Evolutionary conservation across 78 protist genomes (phyloP).

Genomic region (Ministeria vibrans): DNA sequence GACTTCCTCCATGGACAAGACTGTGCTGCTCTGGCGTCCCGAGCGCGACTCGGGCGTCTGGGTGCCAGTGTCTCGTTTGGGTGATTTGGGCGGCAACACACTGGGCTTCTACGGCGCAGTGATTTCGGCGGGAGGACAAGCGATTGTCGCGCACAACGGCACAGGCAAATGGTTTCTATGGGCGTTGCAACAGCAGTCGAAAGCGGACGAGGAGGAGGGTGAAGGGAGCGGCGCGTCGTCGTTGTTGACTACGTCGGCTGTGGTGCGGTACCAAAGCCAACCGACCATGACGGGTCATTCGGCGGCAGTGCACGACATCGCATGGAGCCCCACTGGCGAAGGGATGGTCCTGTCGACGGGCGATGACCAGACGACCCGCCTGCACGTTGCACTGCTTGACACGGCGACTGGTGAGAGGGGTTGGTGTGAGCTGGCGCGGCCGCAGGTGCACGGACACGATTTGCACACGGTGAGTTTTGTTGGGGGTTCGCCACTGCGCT

Average conservation of each 20-base stretch:
- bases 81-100: constrained; percentile 18
- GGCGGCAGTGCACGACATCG: background rate
- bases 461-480: background rate
- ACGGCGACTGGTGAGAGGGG: background rate
- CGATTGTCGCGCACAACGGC: background rate
- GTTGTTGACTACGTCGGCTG: too few relatives aligned
- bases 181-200: too few relatives aligned
- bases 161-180: too few relatives aligned
- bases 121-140: background rate
- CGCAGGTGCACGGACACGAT: constrained; percentile 29
- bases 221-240: too few relatives aligned
- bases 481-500: background rate
- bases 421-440: constrained; percentile 34
- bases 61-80: constrained; percentile 21
- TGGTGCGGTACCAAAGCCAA: too few relatives aligned
- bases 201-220: too few relatives aligned
- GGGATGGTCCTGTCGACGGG: background rate
- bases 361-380: constrained; percentile 23
- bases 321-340: background rate
- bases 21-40: constrained; percentile 47
- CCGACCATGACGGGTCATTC: constrained; percentile 15
- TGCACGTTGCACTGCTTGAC: background rate
- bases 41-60: constrained; percentile 42
- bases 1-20: constrained; percentile 56
- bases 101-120: constrained; percentile 12